Evolutionary conservation across 2,329 filamentous ascomycete species (phyloP), one percentile per base, ranked within the genome.

Genomic region (Bipolaris bicolor): DNA sequence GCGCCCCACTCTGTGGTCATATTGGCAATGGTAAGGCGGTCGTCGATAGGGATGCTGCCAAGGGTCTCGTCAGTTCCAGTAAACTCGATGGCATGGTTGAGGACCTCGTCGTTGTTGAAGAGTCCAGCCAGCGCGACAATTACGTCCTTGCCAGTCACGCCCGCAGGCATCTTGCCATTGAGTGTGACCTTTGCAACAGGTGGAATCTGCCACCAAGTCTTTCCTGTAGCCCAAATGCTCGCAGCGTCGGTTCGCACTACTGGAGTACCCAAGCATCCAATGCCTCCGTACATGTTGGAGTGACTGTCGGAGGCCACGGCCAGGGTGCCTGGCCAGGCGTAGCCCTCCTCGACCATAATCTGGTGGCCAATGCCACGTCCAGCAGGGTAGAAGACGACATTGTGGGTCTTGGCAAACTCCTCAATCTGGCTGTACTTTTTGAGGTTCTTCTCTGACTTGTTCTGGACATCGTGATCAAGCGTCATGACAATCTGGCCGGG

Each of bases 81-180:
- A 69, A 97, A 97, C 71, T 98, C 94, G 58, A 98, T 88, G 5
- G 87, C 87, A 72, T 97, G 92, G 78, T 98, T 98, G 13, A 97
- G 82, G 0, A 97, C 94, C 43, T 97, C 91, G 65, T 92, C 89
- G 52, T 90, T 86, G 77, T 90, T 90, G 80, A 98, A 96, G 0
- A 97, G 78, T 1, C 90, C 91, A 66, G 91, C 96, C 1, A 98
- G 83, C 0, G 92, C 91, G 24, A 97, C 85, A 64, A 98, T 98
- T 11, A 97, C 90, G 75, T 98, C 95, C 77, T 99, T 98, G 29
- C 92, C 94, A 0, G 90, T 92, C 1, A 97, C 92, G 10, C 93
- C 93, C 1, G 81, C 79, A 0, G 91, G 93, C 6, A 97, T 79
- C 0, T 85, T 77, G 6, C 92, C 93, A 0, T 84, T 90, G 10